Conservation (phyloP, 2,329 filamentous ascomycete species). For the Verticillium dahliae region DNA sequence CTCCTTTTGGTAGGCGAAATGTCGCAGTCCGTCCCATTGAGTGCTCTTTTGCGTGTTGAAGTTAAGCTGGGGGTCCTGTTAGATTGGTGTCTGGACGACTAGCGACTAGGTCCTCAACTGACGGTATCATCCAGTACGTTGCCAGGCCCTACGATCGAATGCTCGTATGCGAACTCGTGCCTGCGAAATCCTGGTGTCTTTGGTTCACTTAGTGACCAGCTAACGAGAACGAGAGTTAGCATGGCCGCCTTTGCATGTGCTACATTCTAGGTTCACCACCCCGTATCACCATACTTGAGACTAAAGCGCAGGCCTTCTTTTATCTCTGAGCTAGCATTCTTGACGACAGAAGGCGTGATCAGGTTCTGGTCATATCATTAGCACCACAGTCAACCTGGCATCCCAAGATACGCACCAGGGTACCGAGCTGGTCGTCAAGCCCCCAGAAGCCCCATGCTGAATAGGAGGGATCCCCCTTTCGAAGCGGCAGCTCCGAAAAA, state of each 20-base stretch:
- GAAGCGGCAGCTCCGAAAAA: background rate
- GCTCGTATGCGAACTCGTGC: background rate
- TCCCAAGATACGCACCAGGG: background rate
- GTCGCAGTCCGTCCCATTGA: slow-evolving; percentile 29
- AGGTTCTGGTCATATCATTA: background rate
- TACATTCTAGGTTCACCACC: too few species aligned
- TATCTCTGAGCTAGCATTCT: background rate
- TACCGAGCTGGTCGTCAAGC: background rate
- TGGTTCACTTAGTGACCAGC: background rate
- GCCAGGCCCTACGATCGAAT: background rate
- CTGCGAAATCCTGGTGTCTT: background rate
- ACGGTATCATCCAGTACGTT: background rate
- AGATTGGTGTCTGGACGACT: background rate
- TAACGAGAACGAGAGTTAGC: background rate
- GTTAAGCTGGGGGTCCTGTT: slow-evolving; percentile 4
- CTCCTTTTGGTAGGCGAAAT: slow-evolving; percentile 28
- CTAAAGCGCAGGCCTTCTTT: background rate
- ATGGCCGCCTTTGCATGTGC: background rate
- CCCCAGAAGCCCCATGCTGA: background rate
- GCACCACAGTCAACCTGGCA: background rate
- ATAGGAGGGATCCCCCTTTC: background rate
- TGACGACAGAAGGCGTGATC: background rate
- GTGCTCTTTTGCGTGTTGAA: slow-evolving; percentile 29
- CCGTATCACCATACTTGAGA: background rate
- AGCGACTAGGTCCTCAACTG: too few species aligned